These are phyloP conservation scores for Vitis hybrid DNA, from an alignment of 177 flowering plant genomes.

Conservation along the genomic window DNA sequence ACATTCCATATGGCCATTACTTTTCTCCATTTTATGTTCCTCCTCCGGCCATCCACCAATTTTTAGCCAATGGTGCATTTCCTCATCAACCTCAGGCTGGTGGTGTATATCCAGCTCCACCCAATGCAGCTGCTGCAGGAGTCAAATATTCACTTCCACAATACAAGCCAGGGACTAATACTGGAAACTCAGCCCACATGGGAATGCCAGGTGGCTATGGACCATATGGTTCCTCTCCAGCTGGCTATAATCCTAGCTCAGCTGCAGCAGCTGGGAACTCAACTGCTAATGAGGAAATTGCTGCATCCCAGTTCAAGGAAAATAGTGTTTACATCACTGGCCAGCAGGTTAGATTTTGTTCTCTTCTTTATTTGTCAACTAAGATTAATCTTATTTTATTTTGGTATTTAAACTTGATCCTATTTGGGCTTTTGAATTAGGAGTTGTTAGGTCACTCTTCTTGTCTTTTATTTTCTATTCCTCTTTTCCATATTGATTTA, in stretches of 20 bases:
- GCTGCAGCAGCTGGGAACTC: conserved; percentile 58
- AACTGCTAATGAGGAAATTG: conserved; percentile 64
- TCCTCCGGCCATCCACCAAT: conserved; percentile 71
- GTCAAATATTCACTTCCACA: conserved; percentile 75
- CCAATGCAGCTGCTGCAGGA: conserved; percentile 47
- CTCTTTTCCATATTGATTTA: no score
- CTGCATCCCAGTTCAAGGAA: conserved; percentile 70
- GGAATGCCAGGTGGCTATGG: conserved; percentile 68
- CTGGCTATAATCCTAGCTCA: conserved; percentile 65
- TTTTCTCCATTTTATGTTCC: conserved; percentile 62
- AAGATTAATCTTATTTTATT: background rate
- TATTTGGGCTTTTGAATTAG: background rate
- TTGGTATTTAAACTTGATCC: background rate
- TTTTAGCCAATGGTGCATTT: conserved; percentile 64
- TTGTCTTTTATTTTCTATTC: no score
- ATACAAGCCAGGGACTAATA: conserved; percentile 65
- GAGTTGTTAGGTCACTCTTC: no score
- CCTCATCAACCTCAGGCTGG: conserved; percentile 86
- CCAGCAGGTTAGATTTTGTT: conserved; percentile 63
- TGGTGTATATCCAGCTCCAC: conserved; percentile 53
- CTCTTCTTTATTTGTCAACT: background rate
- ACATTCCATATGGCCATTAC: conserved; percentile 54
- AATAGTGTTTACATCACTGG: conserved; percentile 65
- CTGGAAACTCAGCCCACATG: conserved; percentile 58
- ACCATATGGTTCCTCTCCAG: conserved; percentile 57